Evolutionary conservation across 768 basidiomycete genomes (phyloP).

Genomic region (Lyophyllum decastes): DNA sequence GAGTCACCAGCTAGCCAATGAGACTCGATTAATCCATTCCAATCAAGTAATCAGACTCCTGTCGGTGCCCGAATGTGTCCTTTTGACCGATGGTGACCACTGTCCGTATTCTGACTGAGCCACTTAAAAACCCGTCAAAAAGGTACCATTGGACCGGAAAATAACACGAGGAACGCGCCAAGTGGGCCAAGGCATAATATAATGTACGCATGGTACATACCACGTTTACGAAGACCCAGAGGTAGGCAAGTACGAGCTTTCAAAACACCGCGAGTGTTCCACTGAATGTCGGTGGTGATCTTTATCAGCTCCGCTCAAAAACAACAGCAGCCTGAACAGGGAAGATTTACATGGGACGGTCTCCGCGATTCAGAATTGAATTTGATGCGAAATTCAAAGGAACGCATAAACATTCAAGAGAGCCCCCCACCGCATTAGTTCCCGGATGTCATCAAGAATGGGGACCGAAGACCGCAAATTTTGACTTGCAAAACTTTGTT

Average conservation of each 20-base stretch:
- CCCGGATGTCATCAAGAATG: too few species aligned
- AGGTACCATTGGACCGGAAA: neutral
- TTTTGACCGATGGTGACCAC: neutral
- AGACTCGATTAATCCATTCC: neutral
- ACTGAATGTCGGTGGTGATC: neutral
- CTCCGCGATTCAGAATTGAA: too few species aligned
- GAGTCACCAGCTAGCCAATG: conserved; percentile 1
- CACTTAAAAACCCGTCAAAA: neutral
- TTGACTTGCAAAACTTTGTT: neutral
- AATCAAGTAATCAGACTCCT: neutral
- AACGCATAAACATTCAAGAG: neutral
- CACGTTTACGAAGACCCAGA: too few species aligned
- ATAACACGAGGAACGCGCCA: neutral
- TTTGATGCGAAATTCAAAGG: neutral
- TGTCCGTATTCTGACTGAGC: neutral
- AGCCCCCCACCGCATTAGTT: too few species aligned
- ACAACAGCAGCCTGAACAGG: too few species aligned
- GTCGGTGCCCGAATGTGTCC: neutral
- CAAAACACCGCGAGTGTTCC: neutral
- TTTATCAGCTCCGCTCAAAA: neutral
- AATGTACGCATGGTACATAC: too few species aligned
- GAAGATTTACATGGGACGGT: too few species aligned
- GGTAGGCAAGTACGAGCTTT: neutral
- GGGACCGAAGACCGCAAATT: too few species aligned
- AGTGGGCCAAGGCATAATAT: neutral